These are phyloP conservation scores for Exsudoporus frostii DNA, from an alignment of 768 basidiomycete species.

Conservation along the genomic window DNA sequence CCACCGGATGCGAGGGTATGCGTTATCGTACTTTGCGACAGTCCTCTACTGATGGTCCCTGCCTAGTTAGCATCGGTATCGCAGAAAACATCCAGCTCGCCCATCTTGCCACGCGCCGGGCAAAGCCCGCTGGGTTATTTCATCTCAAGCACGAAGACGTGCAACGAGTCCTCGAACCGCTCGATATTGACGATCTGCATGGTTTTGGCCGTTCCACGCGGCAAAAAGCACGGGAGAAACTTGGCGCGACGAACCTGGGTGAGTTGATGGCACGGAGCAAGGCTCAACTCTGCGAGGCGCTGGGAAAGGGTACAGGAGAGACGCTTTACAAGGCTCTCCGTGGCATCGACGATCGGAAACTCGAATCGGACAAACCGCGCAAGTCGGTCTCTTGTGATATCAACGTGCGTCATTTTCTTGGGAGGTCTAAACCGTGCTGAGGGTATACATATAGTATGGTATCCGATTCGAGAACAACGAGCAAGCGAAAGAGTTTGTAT, in stretches of 20 bases:
- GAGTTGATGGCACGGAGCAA: slow-evolving; percentile 66
- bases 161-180: slow-evolving; percentile 53
- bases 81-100: slow-evolving; percentile 90
- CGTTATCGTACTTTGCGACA: not conserved
- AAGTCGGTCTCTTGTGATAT: slow-evolving; percentile 95
- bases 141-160: slow-evolving; percentile 62
- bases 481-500: slow-evolving; percentile 77
- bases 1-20: slow-evolving; percentile 84
- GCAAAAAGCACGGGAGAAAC: slow-evolving; percentile 77
- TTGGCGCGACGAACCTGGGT: slow-evolving; percentile 67
- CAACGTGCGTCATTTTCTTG: slow-evolving; percentile 58
- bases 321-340: slow-evolving; percentile 80
- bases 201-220: slow-evolving; percentile 79
- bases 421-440: not conserved
- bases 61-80: slow-evolving; percentile 90
- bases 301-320: slow-evolving; percentile 82
- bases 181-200: slow-evolving; percentile 78
- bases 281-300: slow-evolving; percentile 57
- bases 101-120: slow-evolving; percentile 83
- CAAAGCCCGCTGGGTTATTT: slow-evolving; percentile 87
- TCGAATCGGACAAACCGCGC: slow-evolving; percentile 82
- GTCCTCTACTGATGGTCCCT: not conserved
- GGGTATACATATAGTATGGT: slow-evolving; percentile 72
- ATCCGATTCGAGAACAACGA: slow-evolving; percentile 85
- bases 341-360: slow-evolving; percentile 75